Evolutionary conservation across 1,284 basidiomycete genomes (phyloP), one percentile per base, ranked within the genome.

Genomic region (Gomphus bonarii): DNA sequence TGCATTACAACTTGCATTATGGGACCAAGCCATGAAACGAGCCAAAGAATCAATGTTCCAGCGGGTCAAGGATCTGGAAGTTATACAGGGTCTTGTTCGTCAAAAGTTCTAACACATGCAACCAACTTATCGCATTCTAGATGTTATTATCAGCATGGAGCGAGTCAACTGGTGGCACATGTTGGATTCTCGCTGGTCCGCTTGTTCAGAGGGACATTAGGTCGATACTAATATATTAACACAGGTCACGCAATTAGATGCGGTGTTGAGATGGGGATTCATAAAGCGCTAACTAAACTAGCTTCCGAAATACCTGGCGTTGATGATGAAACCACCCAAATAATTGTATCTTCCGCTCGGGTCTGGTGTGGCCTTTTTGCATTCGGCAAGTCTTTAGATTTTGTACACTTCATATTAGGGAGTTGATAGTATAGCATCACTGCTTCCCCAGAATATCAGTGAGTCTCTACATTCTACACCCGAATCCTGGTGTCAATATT

Each of bases 281-380:
- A 53, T 43, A 58, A 53, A 51, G 49, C 56, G 11, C 18, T 58
- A 12, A n/a, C 42, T 10, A 42, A 36, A 25, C 25, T 58, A 14
- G 54, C 25, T 25, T 53, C 40, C 18, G 33, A 25, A 33, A 14
- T 25, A n/a, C 16, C 28, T 20, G 16, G 30, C 18, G 35, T 42
- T 25, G 50, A 51, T 16, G 28, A 42, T 10, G 56, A 53, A 28
- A 25, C n/a, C 28, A 28, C 35, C 3, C 56, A 47, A 31, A 44
- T 58, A 16, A 33, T 58, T 16, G 56, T 53, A 25, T 52, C 50
- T 33, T 58, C 56, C 42, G 50, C 56, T 30, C 33, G 55, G 9
- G 35, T 57, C 10, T 53, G 56, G 56, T 58, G 50, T 20, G 56
- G 50, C 10, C 40, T 58, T 44, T 58, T 58, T 33, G 56, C 56